phyloP scores from a whole-genome alignment of 257 asterid genomes.

The Solanum ahanhuiri region DNA sequence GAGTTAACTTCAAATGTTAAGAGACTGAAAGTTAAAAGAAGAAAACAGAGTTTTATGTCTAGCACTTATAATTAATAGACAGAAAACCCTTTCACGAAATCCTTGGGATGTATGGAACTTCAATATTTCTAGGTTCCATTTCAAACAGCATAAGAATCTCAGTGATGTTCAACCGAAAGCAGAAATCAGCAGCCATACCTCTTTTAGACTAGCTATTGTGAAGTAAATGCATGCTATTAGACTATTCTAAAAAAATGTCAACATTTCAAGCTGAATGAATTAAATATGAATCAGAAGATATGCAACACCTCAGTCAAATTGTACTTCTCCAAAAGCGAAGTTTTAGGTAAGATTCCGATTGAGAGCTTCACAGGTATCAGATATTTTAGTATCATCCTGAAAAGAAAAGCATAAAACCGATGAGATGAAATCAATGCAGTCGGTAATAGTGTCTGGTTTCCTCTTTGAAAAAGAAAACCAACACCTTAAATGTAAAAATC shows the following conservation, averaged over 20 bases:
- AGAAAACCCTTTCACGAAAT: neutral
- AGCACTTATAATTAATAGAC: neutral
- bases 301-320: conserved; percentile 68
- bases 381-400: conserved; percentile 90
- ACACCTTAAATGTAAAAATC: neutral
- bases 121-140: neutral
- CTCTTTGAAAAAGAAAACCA: neutral
- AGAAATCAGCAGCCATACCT: neutral
- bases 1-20: neutral
- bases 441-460: neutral
- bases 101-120: neutral
- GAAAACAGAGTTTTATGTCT: neutral
- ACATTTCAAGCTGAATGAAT: neutral
- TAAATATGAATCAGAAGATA: neutral
- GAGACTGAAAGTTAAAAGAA: neutral
- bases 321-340: conserved; percentile 55
- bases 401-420: neutral
- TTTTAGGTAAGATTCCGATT: conserved; percentile 62
- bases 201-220: neutral
- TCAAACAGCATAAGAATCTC: neutral
- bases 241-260: neutral
- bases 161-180: neutral
- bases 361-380: conserved; percentile 93
- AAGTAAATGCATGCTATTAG: neutral
- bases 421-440: neutral